Base-by-base conservation (phyloP, 176 grass and related monocot species). In the Themeda triandra region DNA sequence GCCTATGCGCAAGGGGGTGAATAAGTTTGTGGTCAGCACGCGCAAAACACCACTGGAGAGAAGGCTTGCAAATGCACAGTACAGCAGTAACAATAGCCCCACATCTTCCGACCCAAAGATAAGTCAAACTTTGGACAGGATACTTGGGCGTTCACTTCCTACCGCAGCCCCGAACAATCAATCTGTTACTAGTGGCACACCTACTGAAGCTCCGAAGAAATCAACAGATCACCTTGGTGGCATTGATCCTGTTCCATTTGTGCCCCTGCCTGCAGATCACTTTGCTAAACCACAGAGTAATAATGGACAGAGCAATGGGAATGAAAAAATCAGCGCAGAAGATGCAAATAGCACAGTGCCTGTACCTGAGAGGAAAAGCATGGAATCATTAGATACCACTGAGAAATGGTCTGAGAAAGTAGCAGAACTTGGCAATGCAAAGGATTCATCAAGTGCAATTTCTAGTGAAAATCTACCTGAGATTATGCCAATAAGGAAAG, bases 401-500 rank as follows among this genome's bases (percentile, higher is more conserved):
- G 71, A 91, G 49, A 82, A 86, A 84, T 91, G 84, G 87, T 85
- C 77, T 19, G 85, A 87, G 31, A 83, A 89, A 80, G 84, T 85
- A 75, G 25, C 66, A 60, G 89, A 91, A 46, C 77, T 76, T 21
- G 73, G 71, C 24, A 87, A 45, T 84, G 60, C 44, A 48, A 81
- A 66, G 35, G 77, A 94, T 37, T 19, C 73, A 80, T 64, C 76
- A 63, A 82, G 77, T 78, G 77, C n/a, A 56, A 73, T 78, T 76
- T 90, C 86, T 72, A 80, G 85, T 80, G 80, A 95, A 32, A 71
- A 90, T 28, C 83, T 92, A 45, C 95, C 91, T 27, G 91, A 93
- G 73, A 88, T 84, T 73, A 96, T 99, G 96, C 96, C 93, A 13
- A 88, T 94, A 66, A 87, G 89, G 65, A 99, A 94, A 84, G 93